Evolutionary conservation across 805 yeast genomes (phyloP).

Genomic region (Clavispora santaluciae): DNA sequence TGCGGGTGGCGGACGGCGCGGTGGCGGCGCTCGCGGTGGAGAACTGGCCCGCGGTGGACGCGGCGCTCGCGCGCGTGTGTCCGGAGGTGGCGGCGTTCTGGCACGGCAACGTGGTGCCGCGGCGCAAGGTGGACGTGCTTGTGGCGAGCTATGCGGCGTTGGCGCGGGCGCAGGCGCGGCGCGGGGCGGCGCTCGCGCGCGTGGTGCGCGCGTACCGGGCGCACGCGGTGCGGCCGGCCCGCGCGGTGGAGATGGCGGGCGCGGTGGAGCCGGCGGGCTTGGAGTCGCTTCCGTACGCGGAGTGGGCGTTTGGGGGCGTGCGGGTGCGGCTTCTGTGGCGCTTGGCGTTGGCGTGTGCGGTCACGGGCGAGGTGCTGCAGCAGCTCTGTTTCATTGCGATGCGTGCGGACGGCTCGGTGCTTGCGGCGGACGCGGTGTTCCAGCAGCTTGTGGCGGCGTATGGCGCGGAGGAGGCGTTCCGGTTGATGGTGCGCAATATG

Average conservation of each 20-base stretch:
- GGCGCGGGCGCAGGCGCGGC: constrained; percentile 19
- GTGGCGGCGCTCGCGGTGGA: constrained; percentile 5
- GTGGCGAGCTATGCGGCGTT: constrained; percentile 30
- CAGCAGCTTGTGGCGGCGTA: constrained; percentile 18
- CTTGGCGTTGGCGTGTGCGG: constrained; percentile 3
- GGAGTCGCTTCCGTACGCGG: constrained; percentile 8
- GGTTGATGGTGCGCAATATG: constrained; percentile 18
- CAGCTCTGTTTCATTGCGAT: constrained; percentile 3
- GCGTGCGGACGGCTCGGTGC: constrained; percentile 9
- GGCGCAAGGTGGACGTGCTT: constrained; percentile 23
- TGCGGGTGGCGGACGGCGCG: constrained; percentile 6
- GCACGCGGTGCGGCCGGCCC: constrained; percentile 11
- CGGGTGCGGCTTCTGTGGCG: constrained; percentile 11
- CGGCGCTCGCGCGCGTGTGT: constrained; percentile 7
- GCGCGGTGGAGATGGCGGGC: constrained; percentile 2
- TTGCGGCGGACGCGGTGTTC: constrained; percentile 15
- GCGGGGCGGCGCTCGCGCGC: constrained; percentile 19
- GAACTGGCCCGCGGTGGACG: constrained; percentile 3
- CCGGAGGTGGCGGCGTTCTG: constrained; percentile 18
- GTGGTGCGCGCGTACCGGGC: constrained; percentile 17
- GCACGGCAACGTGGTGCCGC: constrained; percentile 21
- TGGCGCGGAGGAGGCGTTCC: constrained; percentile 23
- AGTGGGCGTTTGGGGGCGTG: constrained; percentile 4
- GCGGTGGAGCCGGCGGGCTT: background rate
- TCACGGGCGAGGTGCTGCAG: constrained; percentile 7